Conservation (phyloP, 345 rosid species). For the Salix udensis region DNA sequence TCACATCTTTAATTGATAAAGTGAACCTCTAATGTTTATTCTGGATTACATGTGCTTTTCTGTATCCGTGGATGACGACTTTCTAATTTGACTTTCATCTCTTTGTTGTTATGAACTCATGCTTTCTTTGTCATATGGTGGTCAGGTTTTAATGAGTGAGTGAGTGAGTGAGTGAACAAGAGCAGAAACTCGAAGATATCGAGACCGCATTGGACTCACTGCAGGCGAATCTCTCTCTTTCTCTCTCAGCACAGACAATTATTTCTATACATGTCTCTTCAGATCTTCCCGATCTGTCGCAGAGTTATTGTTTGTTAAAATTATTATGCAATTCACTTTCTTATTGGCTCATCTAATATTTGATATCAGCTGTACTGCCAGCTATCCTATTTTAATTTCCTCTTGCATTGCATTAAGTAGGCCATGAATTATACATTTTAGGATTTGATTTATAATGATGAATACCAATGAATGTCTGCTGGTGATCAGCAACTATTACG, state of each 20-base stretch:
- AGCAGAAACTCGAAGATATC: slow-evolving; percentile 77
- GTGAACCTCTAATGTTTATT: not conserved
- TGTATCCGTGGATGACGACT: not conserved
- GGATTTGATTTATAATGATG: not conserved
- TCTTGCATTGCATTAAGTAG: not conserved
- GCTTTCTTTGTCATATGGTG: slow-evolving; percentile 18
- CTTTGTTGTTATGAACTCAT: slow-evolving; percentile 13
- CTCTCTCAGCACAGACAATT: not conserved
- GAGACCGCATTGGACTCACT: slow-evolving; percentile 74
- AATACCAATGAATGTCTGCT: not conserved
- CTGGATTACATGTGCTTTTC: not conserved
- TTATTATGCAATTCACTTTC: not conserved
- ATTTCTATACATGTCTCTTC: not conserved
- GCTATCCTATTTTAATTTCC: no score
- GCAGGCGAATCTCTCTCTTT: slow-evolving; percentile 40
- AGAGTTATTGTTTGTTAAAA: not conserved
- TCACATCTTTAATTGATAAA: not conserved
- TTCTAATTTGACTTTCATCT: not conserved
- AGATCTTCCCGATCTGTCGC: not conserved
- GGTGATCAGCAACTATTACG: not conserved
- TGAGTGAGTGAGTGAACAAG: no score
- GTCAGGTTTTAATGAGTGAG: slow-evolving; percentile 49
- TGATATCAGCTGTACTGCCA: not conserved
- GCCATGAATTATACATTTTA: not conserved
- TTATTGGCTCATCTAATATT: not conserved